A percentile compares a stretch with the other conserved stretches of the same genome.
phyloP scores from a whole-genome alignment of 345 rosid species.

The Brassica juncea region DNA sequence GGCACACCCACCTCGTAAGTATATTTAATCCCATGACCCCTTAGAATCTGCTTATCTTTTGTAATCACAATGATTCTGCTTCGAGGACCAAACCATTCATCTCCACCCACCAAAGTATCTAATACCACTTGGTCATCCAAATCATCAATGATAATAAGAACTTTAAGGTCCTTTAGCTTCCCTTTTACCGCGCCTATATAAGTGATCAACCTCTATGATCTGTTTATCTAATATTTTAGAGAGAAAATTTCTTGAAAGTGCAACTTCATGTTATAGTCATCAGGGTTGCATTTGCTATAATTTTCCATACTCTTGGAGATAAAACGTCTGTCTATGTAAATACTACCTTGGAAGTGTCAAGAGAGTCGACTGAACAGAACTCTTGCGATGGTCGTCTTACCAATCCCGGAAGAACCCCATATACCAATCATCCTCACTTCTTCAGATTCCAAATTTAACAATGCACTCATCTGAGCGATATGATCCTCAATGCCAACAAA shows the following conservation, averaged over 20 bases:
- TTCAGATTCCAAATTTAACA: neutral
- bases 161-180: neutral
- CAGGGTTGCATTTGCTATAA: neutral
- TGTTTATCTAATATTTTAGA: too few species aligned
- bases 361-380: neutral
- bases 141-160: neutral
- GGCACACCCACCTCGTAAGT: too few species aligned
- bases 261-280: too few species aligned
- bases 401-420: constrained; percentile 5
- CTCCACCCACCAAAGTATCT: neutral
- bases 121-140: too few species aligned
- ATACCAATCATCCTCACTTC: constrained; percentile 10
- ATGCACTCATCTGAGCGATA: neutral
- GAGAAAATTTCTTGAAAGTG: too few species aligned
- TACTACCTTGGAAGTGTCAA: constrained; percentile 6
- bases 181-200: too few species aligned
- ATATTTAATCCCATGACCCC: neutral
- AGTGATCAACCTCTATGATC: too few species aligned
- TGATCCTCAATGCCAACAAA: too few species aligned
- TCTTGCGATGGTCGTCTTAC: neutral
- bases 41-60: neutral
- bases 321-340: neutral
- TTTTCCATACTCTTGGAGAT: neutral
- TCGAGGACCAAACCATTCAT: neutral
- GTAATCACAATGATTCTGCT: neutral